Conservation (phyloP, 192 early-diverging fungal genomes). For the Chytriomyces hyalinus region DNA sequence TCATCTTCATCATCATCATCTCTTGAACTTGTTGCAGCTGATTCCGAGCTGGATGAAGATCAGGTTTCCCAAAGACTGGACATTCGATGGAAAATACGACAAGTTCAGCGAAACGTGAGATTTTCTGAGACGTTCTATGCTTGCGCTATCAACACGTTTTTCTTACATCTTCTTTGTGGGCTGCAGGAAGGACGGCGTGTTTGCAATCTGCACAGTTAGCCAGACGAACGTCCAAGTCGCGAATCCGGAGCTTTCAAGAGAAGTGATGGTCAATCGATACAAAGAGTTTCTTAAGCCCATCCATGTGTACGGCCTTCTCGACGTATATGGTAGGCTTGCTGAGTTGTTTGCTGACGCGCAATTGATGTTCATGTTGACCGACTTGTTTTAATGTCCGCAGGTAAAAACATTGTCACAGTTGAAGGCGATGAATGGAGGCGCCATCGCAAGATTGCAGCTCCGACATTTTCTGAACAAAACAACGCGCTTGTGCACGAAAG, state of each 20-base stretch:
- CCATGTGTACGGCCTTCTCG: slow-evolving; percentile 29
- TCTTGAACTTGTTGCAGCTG: not conserved
- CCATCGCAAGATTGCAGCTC: slow-evolving; percentile 41
- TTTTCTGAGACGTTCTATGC: not conserved
- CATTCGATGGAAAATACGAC: not conserved
- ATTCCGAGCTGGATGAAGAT: not conserved
- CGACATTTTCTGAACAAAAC: slow-evolving; percentile 40
- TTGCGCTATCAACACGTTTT: not conserved
- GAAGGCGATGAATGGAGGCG: slow-evolving; percentile 39
- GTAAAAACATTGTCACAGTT: slow-evolving; percentile 43
- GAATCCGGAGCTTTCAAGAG: slow-evolving; percentile 3
- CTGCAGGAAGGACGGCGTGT: not conserved
- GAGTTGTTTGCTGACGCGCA: not conserved
- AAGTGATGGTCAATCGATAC: slow-evolving; percentile 11
- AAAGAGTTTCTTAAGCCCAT: slow-evolving; percentile 41
- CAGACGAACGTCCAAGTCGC: not conserved
- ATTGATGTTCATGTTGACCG: not conserved
- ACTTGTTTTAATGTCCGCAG: not conserved
- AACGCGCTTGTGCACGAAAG: slow-evolving; percentile 32
- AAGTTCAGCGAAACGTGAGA: not conserved
- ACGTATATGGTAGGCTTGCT: slow-evolving; percentile 28
- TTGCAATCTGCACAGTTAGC: slow-evolving; percentile 2
- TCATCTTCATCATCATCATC: not conserved
- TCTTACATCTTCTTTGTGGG: not conserved
- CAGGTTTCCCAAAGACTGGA: slow-evolving; percentile 2